A percentile compares a stretch with the other conserved stretches of the same genome.
These are phyloP conservation scores for Apophysomyces variabilis DNA, from an alignment of 371 early-diverging fungal species.

Conservation along the genomic window DNA sequence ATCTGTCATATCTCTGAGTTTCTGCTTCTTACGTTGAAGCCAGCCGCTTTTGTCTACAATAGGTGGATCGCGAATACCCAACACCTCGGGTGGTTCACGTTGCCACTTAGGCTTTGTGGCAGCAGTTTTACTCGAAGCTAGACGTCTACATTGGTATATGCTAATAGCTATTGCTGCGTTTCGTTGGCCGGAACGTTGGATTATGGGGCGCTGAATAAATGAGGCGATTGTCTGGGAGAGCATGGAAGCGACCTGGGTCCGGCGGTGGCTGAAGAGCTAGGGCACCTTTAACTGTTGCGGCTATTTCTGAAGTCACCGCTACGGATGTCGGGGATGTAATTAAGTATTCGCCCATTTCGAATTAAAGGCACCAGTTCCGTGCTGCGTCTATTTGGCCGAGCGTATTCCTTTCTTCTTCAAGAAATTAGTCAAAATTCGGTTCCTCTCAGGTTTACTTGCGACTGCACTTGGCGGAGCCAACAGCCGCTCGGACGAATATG, in stretches of 20 bases:
- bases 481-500: constrained; percentile 25
- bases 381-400: not conserved
- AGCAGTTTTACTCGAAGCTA: not conserved
- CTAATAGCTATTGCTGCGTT: constrained; percentile 5
- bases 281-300: not conserved
- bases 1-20: constrained; percentile 47
- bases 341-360: too few species aligned
- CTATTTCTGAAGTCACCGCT: not conserved
- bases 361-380: too few species aligned
- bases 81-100: constrained; percentile 36
- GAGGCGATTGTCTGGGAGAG: not conserved
- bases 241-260: not conserved
- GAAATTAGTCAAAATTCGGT: constrained; percentile 43
- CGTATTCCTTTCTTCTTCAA: constrained; percentile 8
- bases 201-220: not conserved
- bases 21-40: constrained; percentile 47
- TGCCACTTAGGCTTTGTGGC: constrained; percentile 18
- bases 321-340: too few species aligned
- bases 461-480: constrained; percentile 46
- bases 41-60: constrained; percentile 40
- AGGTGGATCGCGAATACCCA: constrained; percentile 49
- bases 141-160: not conserved
- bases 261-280: not conserved
- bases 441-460: constrained; percentile 51
- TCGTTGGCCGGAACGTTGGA: not conserved